Evolutionary conservation across 1,284 basidiomycete species (phyloP), one percentile per base, ranked within the genome.

Genomic region (Pseudozyma sp.): DNA sequence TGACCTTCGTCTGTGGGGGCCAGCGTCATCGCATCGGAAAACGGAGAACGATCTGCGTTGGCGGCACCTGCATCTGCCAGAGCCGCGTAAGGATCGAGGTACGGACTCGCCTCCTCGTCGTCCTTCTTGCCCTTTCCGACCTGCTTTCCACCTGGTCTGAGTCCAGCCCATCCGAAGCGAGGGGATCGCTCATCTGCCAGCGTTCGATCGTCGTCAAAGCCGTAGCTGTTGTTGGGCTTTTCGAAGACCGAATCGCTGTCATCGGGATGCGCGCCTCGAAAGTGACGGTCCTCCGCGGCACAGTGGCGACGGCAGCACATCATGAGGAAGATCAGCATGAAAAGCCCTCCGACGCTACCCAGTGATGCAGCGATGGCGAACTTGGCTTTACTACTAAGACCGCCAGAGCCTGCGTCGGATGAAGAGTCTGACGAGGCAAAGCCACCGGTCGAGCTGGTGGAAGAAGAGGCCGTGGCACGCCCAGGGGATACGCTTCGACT

Each of bases 241-340:
- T 72, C 69, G 49, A 44, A 66, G 14, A 63, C 69, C 0, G 59
- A 58, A 5, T 17, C 40, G 9, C 11, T 37, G 13, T 62, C 64
- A 19, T 72, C 64, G 5, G 59, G 54, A 45, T 64, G 43, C 10
- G 45, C 58, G 17, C 68, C 63, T 9, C 71, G 52, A 62, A 59
- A 59, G 30, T 67, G 59, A 45, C 70, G 62, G 17, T 76, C 77
- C 39, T 80, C 77, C 14, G 60, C 75, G 16, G 78, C 71, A 40
- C 68, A 71, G 42, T 53, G 65, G 34, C 72, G 63, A 30, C 77
- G 71, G 35, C 77, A 80, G 58, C 72, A 73, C 31, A 80, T 46
- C 52, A 81, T 70, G 31, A 81, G 61, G 31, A 77, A 29, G 45
- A 80, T 60, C 19, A 80, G 55, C 57, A 70, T 49, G 40, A 75